Evolutionary conservation across 805 yeast species (phyloP).

Genomic region (Suhomyces sp.): DNA sequence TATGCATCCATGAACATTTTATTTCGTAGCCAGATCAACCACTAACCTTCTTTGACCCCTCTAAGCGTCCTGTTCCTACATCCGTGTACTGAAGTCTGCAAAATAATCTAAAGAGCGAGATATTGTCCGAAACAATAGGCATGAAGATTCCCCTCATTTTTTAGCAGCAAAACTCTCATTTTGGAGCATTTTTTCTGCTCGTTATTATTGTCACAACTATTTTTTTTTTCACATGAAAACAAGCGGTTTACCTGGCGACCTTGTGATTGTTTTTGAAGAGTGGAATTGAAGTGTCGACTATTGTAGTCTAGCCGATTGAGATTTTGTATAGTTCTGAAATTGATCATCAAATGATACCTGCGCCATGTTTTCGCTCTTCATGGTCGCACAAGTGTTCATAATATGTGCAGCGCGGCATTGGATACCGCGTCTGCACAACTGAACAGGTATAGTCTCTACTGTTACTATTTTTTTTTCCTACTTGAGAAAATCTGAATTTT

Average conservation of each 20-base stretch:
- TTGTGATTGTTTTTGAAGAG: background rate
- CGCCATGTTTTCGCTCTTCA: background rate
- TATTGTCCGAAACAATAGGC: background rate
- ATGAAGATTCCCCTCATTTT: background rate
- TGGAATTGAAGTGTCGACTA: background rate
- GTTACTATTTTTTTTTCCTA: background rate
- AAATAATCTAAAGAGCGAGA: background rate
- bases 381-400: background rate
- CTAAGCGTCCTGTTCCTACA: background rate
- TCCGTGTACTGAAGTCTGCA: background rate
- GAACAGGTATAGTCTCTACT: background rate
- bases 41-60: background rate
- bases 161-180: background rate
- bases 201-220: background rate
- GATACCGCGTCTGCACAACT: background rate
- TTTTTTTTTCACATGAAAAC: background rate
- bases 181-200: background rate
- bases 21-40: background rate
- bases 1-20: background rate
- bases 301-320: background rate
- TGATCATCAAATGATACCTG: background rate
- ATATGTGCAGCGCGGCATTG: background rate
- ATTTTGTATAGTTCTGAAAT: background rate
- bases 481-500: background rate
- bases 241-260: background rate